phyloP scores from a whole-genome alignment of 2,329 filamentous ascomycete genomes.

The Colletotrichum spaethianum region DNA sequence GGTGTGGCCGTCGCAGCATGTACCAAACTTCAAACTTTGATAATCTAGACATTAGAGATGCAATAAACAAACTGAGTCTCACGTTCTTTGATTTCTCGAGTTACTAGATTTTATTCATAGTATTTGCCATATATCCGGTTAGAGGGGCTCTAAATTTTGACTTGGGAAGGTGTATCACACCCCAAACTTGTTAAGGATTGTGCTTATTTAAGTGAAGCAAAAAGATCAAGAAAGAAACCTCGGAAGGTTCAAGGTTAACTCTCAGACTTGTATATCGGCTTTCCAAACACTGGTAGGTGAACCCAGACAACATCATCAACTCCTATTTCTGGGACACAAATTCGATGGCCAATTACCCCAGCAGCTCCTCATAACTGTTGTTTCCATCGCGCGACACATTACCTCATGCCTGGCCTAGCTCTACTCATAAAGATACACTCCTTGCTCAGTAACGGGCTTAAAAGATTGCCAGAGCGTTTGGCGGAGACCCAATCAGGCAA shows the following conservation, averaged over 20 bases:
- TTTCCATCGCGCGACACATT: too few relatives aligned
- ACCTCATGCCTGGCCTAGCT: not conserved
- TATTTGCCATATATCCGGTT: not conserved
- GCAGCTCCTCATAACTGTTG: not conserved
- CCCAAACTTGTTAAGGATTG: too few relatives aligned
- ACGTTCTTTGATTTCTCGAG: not conserved
- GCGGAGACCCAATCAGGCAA: conserved; percentile 63
- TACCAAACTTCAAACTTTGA: too few relatives aligned
- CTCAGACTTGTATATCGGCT: too few relatives aligned
- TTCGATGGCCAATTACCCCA: too few relatives aligned
- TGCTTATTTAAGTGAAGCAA: not conserved
- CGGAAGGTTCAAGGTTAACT: too few relatives aligned
- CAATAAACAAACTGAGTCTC: not conserved
- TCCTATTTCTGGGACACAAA: not conserved
- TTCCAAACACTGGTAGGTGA: too few relatives aligned
- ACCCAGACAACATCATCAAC: too few relatives aligned
- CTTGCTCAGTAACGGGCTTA: conserved; percentile 34
- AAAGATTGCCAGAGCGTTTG: conserved; percentile 64
- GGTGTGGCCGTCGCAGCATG: too few relatives aligned
- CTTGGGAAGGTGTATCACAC: not conserved
- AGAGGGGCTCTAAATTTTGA: not conserved
- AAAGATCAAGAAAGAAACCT: too few relatives aligned
- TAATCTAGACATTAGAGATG: too few relatives aligned
- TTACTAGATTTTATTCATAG: not conserved
- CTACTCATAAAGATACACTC: too few relatives aligned